Conservation (phyloP, 345 rosid genomes). For the Corchorus capsularis region DNA sequence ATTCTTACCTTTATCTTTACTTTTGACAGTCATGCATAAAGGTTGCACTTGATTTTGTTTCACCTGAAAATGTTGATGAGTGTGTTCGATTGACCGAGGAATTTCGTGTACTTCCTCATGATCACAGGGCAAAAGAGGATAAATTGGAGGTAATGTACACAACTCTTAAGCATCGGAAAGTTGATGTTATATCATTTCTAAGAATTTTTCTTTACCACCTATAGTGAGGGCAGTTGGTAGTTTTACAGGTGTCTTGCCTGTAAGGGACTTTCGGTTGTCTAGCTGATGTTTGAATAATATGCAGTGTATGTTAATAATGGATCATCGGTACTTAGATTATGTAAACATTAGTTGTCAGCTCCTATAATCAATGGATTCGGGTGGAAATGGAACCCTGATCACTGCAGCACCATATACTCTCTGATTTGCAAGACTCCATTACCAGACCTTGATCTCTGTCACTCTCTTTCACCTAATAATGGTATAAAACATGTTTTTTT, state of each 20-base stretch:
- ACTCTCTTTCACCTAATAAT: not conserved
- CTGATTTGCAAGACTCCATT: not conserved
- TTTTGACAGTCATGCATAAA: conserved; percentile 45
- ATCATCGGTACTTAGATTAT: not conserved
- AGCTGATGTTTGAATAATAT: not conserved
- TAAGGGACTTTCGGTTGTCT: not conserved
- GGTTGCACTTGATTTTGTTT: conserved; percentile 57
- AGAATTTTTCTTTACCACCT: not conserved
- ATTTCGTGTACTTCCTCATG: conserved; percentile 47
- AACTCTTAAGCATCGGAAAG: conserved; percentile 1
- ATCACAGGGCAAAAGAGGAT: conserved; percentile 52
- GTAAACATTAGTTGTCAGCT: not conserved
- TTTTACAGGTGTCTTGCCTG: not conserved
- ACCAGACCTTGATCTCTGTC: not conserved
- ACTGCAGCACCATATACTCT: not conserved
- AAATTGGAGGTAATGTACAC: conserved; percentile 42
- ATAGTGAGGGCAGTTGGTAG: not conserved
- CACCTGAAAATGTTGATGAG: conserved; percentile 57
- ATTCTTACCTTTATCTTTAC: not conserved
- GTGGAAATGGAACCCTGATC: not conserved
- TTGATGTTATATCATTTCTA: not conserved
- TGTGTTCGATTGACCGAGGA: conserved; percentile 56
- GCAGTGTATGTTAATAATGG: not conserved
- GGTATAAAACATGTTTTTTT: not conserved
- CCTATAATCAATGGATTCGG: not conserved